Percentiles rank a stretch among this genome's conserved stretches.
phyloP scores from a whole-genome alignment of 2,329 filamentous ascomycete species.

The Fusarium sp. region DNA sequence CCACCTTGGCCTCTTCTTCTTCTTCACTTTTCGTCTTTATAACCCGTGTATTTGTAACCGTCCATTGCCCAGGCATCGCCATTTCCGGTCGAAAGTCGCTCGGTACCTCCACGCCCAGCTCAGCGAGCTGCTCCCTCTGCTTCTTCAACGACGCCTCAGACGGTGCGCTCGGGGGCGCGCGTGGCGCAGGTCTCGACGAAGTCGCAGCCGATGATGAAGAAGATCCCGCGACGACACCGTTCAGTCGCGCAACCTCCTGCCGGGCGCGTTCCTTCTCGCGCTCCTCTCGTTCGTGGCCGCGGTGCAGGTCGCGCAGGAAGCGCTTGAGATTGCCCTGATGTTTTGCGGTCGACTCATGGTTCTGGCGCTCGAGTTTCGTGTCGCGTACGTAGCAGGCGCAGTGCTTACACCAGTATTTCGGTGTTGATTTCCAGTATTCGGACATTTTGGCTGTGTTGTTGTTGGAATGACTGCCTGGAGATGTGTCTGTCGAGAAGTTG shows the following conservation, averaged over 20 bases:
- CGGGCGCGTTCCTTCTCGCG: constrained; percentile 85
- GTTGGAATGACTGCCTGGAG: constrained; percentile 1
- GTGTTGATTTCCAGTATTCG: constrained; percentile 99
- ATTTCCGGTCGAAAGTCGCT: constrained; percentile 82
- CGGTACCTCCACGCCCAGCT: constrained; percentile 87
- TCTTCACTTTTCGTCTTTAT: constrained; percentile 59
- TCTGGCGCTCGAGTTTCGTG: constrained; percentile 87
- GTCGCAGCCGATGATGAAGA: constrained; percentile 49
- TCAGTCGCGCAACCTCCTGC: constrained; percentile 86
- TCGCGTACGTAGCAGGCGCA: constrained; percentile 92
- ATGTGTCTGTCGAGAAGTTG: constrained; percentile 3
- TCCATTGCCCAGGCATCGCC: constrained; percentile 92
- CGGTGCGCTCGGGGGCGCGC: constrained; percentile 25
- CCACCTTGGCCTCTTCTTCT: constrained; percentile 54
- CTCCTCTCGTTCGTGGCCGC: constrained; percentile 82
- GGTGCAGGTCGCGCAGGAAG: constrained; percentile 89
- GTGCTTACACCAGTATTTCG: constrained; percentile 98
- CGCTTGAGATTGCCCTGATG: constrained; percentile 90
- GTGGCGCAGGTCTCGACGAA: constrained; percentile 26
- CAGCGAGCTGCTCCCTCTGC: constrained; percentile 88
- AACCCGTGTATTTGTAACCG: constrained; percentile 73
- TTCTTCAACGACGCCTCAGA: constrained; percentile 77
- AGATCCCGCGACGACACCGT: constrained; percentile 74
- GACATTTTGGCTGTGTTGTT: constrained; percentile 70
- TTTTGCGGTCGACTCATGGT: constrained; percentile 88